These are phyloP conservation scores for Boletus barrowsii DNA, from an alignment of 768 basidiomycete genomes.

Conservation along the genomic window DNA sequence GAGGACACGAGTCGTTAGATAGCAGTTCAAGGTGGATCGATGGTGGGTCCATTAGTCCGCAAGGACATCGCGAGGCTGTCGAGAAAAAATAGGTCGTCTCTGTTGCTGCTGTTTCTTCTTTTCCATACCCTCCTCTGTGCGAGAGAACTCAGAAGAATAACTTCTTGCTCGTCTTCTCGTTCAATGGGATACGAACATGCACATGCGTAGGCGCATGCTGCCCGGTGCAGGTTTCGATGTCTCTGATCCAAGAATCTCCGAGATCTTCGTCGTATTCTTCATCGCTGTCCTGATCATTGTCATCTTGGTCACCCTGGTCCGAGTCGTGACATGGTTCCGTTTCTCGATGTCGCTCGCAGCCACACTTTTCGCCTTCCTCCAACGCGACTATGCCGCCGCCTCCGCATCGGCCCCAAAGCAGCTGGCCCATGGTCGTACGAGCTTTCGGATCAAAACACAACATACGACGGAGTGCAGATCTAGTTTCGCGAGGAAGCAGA, in stretches of 20 bases:
- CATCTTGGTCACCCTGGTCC: constrained; percentile 37
- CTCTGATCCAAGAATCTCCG: constrained; percentile 87
- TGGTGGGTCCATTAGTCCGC: constrained; percentile 7
- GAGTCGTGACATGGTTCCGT: constrained; percentile 29
- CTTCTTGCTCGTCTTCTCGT: constrained; percentile 72
- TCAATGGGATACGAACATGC: constrained; percentile 71
- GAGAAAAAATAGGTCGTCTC: background rate
- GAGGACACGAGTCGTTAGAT: too few relatives aligned
- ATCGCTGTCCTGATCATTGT: constrained; percentile 12
- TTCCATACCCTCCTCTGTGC: background rate
- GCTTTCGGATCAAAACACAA: constrained; percentile 83
- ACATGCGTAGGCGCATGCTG: constrained; percentile 51
- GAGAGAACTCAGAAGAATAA: constrained; percentile 57
- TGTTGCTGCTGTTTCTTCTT: background rate
- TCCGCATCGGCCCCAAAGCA: constrained; percentile 79
- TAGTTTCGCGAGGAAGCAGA: constrained; percentile 88
- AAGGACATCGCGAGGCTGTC: constrained; percentile 11
- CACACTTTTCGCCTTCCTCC: constrained; percentile 48
- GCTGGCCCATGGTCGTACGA: constrained; percentile 89
- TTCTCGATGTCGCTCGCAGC: constrained; percentile 49
- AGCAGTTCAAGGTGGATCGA: too few relatives aligned
- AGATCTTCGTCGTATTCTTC: constrained; percentile 63
- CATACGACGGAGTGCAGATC: constrained; percentile 90
- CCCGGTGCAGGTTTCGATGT: constrained; percentile 63
- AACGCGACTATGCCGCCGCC: constrained; percentile 59